Evolutionary conservation across 192 early-diverging fungal species (phyloP), one percentile per base, ranked within the genome.

Genomic region (Rhizophagus clarus): DNA sequence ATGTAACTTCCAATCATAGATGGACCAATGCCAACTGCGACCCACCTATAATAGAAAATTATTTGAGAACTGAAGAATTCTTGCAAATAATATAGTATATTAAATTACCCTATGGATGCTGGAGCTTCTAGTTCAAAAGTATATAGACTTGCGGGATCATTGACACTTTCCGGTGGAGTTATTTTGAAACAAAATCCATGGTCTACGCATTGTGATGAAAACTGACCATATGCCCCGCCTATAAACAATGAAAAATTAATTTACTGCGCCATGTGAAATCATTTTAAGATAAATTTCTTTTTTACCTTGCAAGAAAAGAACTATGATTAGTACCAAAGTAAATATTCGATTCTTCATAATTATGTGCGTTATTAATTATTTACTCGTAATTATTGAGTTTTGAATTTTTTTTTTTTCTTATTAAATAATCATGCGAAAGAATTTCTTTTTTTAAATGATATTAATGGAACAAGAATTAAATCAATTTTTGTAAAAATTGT

Each of bases 1-100:
- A 76, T 32, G 61, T 76, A 76, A 28, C 26, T 14, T 24, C 24
- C 31, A 24, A 31, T 29, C 74, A 76, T 76, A 10, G 17, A 17
- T 20, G 29, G 3, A 24, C 74, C 74, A 26, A 76, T 9, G 3
- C 74, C 74, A 62, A 76, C 2, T 22, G 56, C 74, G 31, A 62
- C 28, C 74, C 74, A 76, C 62, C 74, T 56, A 20, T 40, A 12
- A 62, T 60, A 2, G 3, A 22, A 34, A 56, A 0, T 22, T 45
- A 45, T 45, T 12, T 45, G n/a, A n/a, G n/a, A 45, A 45, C 11
- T 45, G 11, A 11, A 10, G 11, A 45, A 45, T 45, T 11, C 11
- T 20, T 56, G n/a, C 0, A 20, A 7, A 6, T 22, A 20, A 22
- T 7, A 22, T 4, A 20, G 3, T 15, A 51, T 49, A 51, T 14